A percentile compares a stretch with the other conserved stretches of the same genome.
Evolutionary conservation across 225 moss, liverwort and hornwort genomes (phyloP).

Genomic region (Physcomitrium patens): DNA sequence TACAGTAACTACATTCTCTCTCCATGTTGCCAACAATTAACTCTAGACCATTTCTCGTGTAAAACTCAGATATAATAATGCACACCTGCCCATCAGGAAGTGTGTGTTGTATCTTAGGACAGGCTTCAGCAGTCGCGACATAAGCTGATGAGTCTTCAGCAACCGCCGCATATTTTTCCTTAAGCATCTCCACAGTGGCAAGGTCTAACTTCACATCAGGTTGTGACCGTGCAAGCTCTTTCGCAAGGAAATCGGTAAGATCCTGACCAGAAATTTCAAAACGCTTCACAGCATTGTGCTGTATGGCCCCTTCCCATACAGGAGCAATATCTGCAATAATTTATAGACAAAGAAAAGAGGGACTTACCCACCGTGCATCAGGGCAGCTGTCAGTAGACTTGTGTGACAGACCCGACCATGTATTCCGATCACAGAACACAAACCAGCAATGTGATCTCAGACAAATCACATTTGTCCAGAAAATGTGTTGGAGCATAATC

Average conservation of each 20-base stretch:
- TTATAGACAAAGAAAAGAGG: constrained; percentile 74
- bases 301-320: constrained; percentile 99
- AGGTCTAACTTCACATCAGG: constrained; percentile 63
- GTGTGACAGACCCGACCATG: constrained; percentile 35
- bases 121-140: constrained; percentile 57
- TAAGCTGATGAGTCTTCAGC: constrained; percentile 71
- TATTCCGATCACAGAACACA: constrained; percentile 16
- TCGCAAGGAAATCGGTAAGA: constrained; percentile 72
- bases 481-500: background rate
- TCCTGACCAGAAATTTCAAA: constrained; percentile 94
- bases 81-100: constrained; percentile 95
- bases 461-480: background rate
- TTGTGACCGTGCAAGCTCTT: constrained; percentile 66
- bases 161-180: constrained; percentile 74
- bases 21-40: background rate
- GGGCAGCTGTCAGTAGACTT: constrained; percentile 78
- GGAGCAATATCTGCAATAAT: constrained; percentile 94
- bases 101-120: constrained; percentile 80
- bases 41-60: constrained; percentile 4
- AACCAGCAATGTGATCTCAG: constrained; percentile 11
- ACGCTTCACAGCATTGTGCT: constrained; percentile 96
- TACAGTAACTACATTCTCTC: constrained; percentile 17
- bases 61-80: constrained; percentile 6
- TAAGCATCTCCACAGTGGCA: constrained; percentile 76
- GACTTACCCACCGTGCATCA: constrained; percentile 86